These are phyloP conservation scores for Podila epicladia DNA, from an alignment of 192 early-diverging fungal genomes.

Conservation along the genomic window DNA sequence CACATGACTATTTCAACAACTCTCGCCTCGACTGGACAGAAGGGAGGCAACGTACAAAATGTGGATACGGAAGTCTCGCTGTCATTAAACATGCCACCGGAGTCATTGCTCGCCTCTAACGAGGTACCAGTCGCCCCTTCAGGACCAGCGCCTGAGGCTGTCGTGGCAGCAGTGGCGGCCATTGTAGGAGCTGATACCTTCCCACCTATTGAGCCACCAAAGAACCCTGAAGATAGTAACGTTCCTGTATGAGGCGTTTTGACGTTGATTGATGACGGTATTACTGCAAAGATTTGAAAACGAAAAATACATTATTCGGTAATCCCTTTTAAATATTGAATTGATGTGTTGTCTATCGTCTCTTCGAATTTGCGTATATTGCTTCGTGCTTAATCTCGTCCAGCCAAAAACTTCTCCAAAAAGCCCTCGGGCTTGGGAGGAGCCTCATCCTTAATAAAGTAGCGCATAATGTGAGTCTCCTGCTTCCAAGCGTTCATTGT, in stretches of 20 bases:
- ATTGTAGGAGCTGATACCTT: constrained; percentile 16
- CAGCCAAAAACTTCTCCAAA: constrained; percentile 85
- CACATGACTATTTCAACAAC: not conserved
- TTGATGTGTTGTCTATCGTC: constrained; percentile 1
- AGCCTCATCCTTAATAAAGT: constrained; percentile 82
- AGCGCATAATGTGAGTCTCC: constrained; percentile 86
- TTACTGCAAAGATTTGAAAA: no score
- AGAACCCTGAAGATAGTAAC: not conserved
- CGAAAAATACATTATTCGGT: no score
- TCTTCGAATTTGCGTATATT: not conserved
- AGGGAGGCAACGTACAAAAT: no score
- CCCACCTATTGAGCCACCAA: not conserved
- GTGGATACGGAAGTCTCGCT: not conserved
- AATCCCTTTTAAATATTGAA: no score
- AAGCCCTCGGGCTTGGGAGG: constrained; percentile 75
- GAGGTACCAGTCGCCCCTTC: not conserved
- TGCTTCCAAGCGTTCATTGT: constrained; percentile 95
- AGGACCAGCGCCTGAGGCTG: constrained; percentile 30
- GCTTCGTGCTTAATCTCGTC: constrained; percentile 52
- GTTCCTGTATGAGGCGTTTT: no score
- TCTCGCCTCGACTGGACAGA: not conserved
- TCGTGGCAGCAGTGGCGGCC: constrained; percentile 29
- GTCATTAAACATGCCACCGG: not conserved
- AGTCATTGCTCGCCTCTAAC: constrained; percentile 12
- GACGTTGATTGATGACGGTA: no score